Evolutionary conservation across 116 monocot species (phyloP), one percentile per base, ranked within the genome.

Genomic region (Trichopus zeylanicus): DNA sequence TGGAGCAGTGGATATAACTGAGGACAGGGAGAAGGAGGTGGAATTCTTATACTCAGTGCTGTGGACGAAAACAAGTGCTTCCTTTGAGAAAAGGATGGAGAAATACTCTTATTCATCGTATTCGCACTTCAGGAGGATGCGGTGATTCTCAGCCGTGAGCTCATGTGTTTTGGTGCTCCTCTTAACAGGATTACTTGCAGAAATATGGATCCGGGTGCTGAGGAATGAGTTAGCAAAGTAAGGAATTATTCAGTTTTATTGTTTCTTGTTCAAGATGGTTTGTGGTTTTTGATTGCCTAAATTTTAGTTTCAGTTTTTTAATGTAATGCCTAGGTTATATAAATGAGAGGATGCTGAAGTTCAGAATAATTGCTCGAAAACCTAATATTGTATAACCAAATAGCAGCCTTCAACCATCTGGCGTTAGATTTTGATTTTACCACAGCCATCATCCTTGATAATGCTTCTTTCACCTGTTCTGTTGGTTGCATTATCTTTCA

Each of bases 121-220:
- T 75, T 78, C 79, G 18, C 83, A 88, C 53, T 79, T 77, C 63
- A 57, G 84, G 31, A 81, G 87, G 63, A 87, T 92, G 46, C 92
- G 84, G 29, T 87, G 87, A 81, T 92, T 92, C 69, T 92, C 92
- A 8, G 81, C 87, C 15, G 79, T 92, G 30, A 92, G 84, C 38
- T 84, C 84, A 16, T 92, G 88, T 65, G 88, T 87, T 24, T 87
- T 87, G 1, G 92, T 92, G 37, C 78, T 92, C 60, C 76, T 92
- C 6, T 62, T 92, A 46, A 87, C 88, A 0, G 92, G 88, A n/a
- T 92, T 87, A 63, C 81, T 92, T 16, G 84, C 92, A 16, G 84
- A 84, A 4, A 87, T 92, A 65, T 70, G 87, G 16, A 87, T 92
- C 84, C 72, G 84, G 54, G 78, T 84, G 27, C 73, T 92, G 12